Base-by-base conservation (phyloP, 176 grass and related monocot genomes). In the Oryza longistaminata region DNA sequence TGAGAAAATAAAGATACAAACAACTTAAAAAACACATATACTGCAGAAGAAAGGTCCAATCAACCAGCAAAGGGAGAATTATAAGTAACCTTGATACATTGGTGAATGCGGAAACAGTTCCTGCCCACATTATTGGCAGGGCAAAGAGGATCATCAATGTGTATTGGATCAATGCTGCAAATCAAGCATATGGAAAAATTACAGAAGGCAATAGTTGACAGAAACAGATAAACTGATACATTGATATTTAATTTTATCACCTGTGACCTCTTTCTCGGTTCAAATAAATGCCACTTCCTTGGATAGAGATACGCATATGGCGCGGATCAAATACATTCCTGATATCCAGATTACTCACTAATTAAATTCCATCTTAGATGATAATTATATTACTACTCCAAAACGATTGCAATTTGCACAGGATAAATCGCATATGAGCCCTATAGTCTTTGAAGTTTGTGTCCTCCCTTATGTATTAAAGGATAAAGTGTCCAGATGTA, bases 91-190 rank as follows among this genome's bases (percentile, higher is more conserved):
- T 98, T 98, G 82, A 95, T 95, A 80, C 96, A 98, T 42, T 98
- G 96, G 60, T 98, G 96, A 90, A 98, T 98, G 11, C 96, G 96
- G 72, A 98, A 98, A 92, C 96, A 98, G 78, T 98, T 98, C 77
- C 96, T 93, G 12, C 96, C 96, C 14, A 98, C 93, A 87, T 98
- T 98, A 75, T 98, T 98, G 68, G 87, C 77, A 75, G 88, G 91
- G 79, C 92, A 94, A 74, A 95, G 89, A 84, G 96, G 96, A 80
- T 98, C 96, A 64, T 98, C 93, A 85, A 98, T 95, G 71, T 98
- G 96, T 87, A 98, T 95, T 52, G 93, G 96, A 82, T 98, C 96
- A 75, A 98, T 98, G 87, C 96, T 95, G 86, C 73, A 90, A 87
- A 87, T 74, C 31, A 33, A 78, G 24, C 55, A 83, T 70, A 68